phyloP scores from a whole-genome alignment of 73 alveolate genomes.

The Diophrys appendiculata region DNA sequence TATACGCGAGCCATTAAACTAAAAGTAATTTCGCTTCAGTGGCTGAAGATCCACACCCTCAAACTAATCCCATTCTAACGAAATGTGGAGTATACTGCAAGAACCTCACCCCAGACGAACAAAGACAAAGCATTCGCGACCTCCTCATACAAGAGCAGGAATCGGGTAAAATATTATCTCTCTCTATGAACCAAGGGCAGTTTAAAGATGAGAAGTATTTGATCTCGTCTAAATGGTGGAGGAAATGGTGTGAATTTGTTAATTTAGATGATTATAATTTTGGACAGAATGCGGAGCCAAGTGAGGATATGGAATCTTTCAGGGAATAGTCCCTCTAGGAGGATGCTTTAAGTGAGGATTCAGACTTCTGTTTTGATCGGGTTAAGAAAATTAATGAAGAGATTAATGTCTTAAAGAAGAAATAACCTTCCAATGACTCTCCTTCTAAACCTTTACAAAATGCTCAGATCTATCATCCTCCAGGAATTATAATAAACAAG shows the following conservation, averaged over 20 bases:
- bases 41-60: too few relatives aligned
- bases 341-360: background rate
- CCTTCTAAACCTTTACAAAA: conserved; percentile 15
- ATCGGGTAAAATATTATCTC: background rate
- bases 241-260: conserved; percentile 52
- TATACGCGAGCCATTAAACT: too few relatives aligned
- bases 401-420: background rate
- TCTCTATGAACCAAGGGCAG: conserved; percentile 7
- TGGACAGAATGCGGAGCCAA: background rate
- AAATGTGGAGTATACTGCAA: conserved; percentile 49
- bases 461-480: too few relatives aligned
- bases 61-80: too few relatives aligned
- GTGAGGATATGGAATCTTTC: background rate
- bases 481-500: conserved; percentile 34
- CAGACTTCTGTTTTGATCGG: too few relatives aligned
- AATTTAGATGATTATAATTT: conserved; percentile 31
- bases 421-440: background rate
- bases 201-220: conserved; percentile 35
- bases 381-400: too few relatives aligned
- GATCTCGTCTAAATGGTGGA: conserved; percentile 41
- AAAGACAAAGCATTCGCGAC: conserved; percentile 10
- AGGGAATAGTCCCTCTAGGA: background rate
- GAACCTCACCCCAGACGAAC: conserved; percentile 18
- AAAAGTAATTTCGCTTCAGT: too few relatives aligned
- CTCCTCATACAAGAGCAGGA: conserved; percentile 18